Evolutionary conservation across 352 stramenopile species (phyloP).

Genomic region (Aphanomyces invadans): DNA sequence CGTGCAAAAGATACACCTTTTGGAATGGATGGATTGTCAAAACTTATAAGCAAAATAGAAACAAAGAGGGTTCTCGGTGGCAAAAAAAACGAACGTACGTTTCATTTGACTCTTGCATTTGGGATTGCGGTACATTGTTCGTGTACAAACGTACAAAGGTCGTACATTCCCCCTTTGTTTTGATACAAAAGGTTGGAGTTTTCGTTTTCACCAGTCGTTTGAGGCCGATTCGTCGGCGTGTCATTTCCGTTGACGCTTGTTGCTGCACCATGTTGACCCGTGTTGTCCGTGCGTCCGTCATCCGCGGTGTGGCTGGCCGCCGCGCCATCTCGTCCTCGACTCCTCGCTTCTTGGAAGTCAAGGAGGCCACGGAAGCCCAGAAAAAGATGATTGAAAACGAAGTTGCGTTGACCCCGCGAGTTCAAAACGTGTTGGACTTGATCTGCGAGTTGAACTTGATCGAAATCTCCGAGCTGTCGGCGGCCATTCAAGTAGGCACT

Average conservation of each 20-base stretch:
- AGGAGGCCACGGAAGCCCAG: slow-evolving; percentile 25
- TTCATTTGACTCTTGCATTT: neutral
- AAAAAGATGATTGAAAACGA: slow-evolving; percentile 44
- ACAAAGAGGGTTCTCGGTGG: no score
- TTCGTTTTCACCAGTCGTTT: slow-evolving; percentile 25
- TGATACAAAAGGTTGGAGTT: neutral
- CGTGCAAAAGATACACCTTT: neutral
- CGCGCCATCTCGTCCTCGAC: slow-evolving; percentile 20
- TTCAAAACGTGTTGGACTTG: slow-evolving; percentile 75
- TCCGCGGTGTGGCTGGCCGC: slow-evolving; percentile 4
- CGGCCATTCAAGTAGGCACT: slow-evolving; percentile 66
- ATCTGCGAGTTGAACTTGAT: slow-evolving; percentile 86
- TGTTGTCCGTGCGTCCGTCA: slow-evolving; percentile 8
- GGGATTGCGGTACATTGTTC: neutral
- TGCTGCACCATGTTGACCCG: slow-evolving; percentile 17
- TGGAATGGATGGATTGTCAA: neutral
- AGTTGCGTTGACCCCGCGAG: slow-evolving; percentile 62
- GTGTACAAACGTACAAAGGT: neutral
- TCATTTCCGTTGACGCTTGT: slow-evolving; percentile 12
- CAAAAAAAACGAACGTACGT: neutral
- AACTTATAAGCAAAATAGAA: neutral
- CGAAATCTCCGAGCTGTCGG: slow-evolving; percentile 81
- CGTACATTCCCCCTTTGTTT: neutral
- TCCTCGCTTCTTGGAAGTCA: slow-evolving; percentile 23
- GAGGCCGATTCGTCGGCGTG: neutral